Conservation (phyloP, 2,329 filamentous ascomycete species). For the Scopulariopsis brevicaulis region DNA sequence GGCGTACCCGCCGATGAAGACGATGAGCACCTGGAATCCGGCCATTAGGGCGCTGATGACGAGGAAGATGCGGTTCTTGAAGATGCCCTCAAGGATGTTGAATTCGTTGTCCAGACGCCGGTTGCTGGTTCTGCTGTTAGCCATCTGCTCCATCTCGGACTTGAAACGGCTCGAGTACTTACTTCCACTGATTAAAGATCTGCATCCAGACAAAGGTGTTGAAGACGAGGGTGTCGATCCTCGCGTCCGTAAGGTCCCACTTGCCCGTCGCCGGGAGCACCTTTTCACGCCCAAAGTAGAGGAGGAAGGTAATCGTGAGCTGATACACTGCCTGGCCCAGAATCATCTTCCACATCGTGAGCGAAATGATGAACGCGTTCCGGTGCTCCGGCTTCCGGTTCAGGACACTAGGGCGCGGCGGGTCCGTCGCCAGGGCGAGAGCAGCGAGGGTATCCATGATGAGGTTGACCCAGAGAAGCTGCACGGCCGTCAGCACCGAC, state of each 20-base stretch:
- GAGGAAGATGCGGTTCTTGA: conserved; percentile 80
- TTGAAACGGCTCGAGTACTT: conserved; percentile 26
- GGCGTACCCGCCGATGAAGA: conserved; percentile 72
- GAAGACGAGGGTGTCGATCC: conserved; percentile 77
- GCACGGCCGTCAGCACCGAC: conserved; percentile 77
- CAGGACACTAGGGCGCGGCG: conserved; percentile 71
- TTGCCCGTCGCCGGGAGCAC: conserved; percentile 6
- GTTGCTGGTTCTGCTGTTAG: conserved; percentile 40
- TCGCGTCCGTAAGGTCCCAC: conserved; percentile 14
- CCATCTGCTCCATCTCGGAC: neutral
- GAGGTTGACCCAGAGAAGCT: conserved; percentile 90
- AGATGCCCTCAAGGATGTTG: conserved; percentile 88
- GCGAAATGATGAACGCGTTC: conserved; percentile 57
- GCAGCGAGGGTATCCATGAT: conserved; percentile 97
- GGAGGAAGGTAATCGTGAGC: conserved; percentile 64
- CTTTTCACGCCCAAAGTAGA: conserved; percentile 55
- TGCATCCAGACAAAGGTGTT: conserved; percentile 99
- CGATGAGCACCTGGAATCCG: conserved; percentile 78
- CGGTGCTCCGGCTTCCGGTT: conserved; percentile 59
- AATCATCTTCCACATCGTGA: conserved; percentile 99
- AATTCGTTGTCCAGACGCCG: conserved; percentile 88
- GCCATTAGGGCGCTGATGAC: conserved; percentile 79
- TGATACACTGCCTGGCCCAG: conserved; percentile 87
- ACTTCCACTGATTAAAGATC: conserved; percentile 97
- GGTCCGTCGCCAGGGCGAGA: conserved; percentile 78